Evolutionary conservation across 805 yeast genomes (phyloP).

Genomic region (Metschnikowia continentalis): DNA sequence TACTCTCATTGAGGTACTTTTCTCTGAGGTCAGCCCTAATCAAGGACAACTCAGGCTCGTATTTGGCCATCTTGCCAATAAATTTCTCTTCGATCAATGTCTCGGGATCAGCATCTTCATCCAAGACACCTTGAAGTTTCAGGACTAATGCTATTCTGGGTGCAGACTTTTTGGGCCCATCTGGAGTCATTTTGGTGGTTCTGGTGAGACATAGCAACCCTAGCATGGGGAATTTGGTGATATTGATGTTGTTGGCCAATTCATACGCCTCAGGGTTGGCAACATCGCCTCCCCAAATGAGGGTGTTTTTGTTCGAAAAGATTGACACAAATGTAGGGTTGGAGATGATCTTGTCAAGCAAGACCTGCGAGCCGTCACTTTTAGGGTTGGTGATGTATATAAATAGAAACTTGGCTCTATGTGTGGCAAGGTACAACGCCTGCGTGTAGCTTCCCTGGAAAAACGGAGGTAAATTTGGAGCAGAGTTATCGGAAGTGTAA

Average conservation of each 20-base stretch:
- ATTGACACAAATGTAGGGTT: conserved; percentile 44
- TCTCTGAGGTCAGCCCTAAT: conserved; percentile 64
- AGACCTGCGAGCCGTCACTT: conserved; percentile 55
- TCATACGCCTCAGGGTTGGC: conserved; percentile 80
- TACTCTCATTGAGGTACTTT: conserved; percentile 49
- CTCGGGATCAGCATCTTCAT: conserved; percentile 34
- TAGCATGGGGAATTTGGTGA: conserved; percentile 74
- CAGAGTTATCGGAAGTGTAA: conserved; percentile 8
- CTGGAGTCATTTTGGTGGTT: conserved; percentile 48
- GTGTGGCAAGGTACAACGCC: conserved; percentile 67
- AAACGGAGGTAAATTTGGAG: conserved; percentile 40
- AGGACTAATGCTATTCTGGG: conserved; percentile 60
- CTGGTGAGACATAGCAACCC: conserved; percentile 72
- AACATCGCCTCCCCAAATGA: conserved; percentile 87
- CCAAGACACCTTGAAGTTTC: conserved; percentile 59
- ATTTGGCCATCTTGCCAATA: conserved; percentile 46
- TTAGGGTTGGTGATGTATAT: conserved; percentile 70
- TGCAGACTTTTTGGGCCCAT: conserved; percentile 48
- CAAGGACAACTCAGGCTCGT: conserved; percentile 56
- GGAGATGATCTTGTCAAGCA: conserved; percentile 53
- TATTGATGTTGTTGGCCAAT: conserved; percentile 68
- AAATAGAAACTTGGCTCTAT: conserved; percentile 66
- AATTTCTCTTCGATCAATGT: conserved; percentile 37
- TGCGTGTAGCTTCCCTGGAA: conserved; percentile 76
- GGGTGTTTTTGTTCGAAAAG: conserved; percentile 37